Conservation (phyloP, 495 filamentous ascomycete genomes). For the Aspergillus funiculosus region DNA sequence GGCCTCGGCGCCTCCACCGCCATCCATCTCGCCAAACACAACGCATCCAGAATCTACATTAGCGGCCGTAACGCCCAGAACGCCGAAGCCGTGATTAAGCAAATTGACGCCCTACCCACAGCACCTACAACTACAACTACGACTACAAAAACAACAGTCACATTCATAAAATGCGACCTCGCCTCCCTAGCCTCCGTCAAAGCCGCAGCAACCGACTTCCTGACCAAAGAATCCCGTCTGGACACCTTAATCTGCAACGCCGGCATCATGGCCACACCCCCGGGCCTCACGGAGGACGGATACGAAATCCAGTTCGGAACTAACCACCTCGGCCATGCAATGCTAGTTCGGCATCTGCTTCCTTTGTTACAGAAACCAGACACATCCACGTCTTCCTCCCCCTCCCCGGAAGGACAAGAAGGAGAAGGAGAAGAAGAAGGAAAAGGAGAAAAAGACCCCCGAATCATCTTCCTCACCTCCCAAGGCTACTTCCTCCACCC, state of each 20-base stretch:
- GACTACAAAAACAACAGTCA: slow-evolving; percentile 24
- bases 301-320: slow-evolving; percentile 65
- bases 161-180: slow-evolving; percentile 43
- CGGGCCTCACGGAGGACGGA: slow-evolving; percentile 39
- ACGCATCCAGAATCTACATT: slow-evolving; percentile 53
- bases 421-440: background rate
- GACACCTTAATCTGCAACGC: background rate
- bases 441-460: slow-evolving; percentile 12
- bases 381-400: background rate
- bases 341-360: slow-evolving; percentile 55
- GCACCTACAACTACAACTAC: too few relatives aligned
- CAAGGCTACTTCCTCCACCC: slow-evolving; percentile 18
- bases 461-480: slow-evolving; percentile 41
- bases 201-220: slow-evolving; percentile 31
- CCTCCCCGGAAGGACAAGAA: too few relatives aligned
- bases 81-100: slow-evolving; percentile 38
- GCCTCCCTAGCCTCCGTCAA: slow-evolving; percentile 42
- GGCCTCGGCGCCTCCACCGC: slow-evolving; percentile 56
- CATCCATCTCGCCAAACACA: slow-evolving; percentile 47
- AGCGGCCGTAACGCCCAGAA: slow-evolving; percentile 45
- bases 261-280: background rate
- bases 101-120: slow-evolving; percentile 30
- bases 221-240: background rate
- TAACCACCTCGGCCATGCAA: slow-evolving; percentile 62
- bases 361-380: slow-evolving; percentile 39